Percentiles rank a stretch among this genome's conserved stretches.
These are phyloP conservation scores for Yarrowia sp. DNA, from an alignment of 805 yeast species.

Conservation along the genomic window DNA sequence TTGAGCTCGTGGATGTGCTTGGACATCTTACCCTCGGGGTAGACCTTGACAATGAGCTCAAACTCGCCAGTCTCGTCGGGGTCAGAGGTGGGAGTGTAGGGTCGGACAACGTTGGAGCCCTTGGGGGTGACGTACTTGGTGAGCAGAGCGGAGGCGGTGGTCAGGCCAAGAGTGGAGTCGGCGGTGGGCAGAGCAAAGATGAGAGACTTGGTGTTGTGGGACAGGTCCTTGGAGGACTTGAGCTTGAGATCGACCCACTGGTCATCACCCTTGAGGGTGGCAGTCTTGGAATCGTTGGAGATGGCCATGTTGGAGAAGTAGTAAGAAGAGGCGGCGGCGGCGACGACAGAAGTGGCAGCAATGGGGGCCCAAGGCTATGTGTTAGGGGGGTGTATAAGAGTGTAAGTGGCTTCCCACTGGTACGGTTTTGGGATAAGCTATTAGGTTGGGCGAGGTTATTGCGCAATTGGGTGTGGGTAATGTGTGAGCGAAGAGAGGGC, in stretches of 20 bases:
- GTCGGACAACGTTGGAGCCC: constrained; percentile 83
- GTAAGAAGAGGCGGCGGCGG: constrained; percentile 43
- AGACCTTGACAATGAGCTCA: constrained; percentile 78
- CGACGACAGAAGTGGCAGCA: constrained; percentile 46
- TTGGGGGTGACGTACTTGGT: constrained; percentile 74
- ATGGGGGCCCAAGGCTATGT: constrained; percentile 39
- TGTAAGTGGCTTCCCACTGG: background rate
- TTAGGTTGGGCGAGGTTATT: constrained; percentile 17
- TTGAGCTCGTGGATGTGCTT: constrained; percentile 67
- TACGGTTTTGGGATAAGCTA: constrained; percentile 2
- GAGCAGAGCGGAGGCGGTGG: constrained; percentile 73
- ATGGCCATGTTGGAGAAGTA: constrained; percentile 37
- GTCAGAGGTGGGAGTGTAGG: constrained; percentile 78
- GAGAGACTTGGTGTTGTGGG: constrained; percentile 54
- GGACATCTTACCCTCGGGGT: constrained; percentile 82
- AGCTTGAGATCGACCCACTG: constrained; percentile 37
- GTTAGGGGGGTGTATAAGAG: background rate
- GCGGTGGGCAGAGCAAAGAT: constrained; percentile 65
- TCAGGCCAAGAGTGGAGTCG: constrained; percentile 72
- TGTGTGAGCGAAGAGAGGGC: background rate
- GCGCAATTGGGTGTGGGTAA: constrained; percentile 5
- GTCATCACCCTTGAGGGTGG: constrained; percentile 34
- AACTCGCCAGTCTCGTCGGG: constrained; percentile 67
- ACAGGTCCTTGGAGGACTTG: constrained; percentile 31
- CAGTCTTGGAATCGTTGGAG: constrained; percentile 33